These are phyloP conservation scores for Phyllostachys edulis DNA, from an alignment of 176 grass and related monocot species.

Conservation along the genomic window DNA sequence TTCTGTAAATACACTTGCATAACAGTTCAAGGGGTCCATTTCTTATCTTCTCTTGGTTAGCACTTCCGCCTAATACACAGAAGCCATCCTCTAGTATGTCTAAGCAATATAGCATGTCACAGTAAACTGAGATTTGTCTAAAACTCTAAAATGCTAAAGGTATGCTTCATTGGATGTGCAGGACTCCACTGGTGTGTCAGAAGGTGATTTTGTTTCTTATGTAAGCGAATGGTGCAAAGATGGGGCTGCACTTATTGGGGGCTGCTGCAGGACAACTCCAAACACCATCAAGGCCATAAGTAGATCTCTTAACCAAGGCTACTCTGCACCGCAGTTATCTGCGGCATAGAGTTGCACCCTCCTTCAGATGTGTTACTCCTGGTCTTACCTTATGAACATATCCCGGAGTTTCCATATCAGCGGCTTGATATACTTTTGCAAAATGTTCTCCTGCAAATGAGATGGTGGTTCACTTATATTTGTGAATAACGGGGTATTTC, in stretches of 20 bases:
- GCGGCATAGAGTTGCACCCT: slow-evolving; percentile 9
- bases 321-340: neutral
- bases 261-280: slow-evolving; percentile 98
- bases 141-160: neutral
- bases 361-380: neutral
- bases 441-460: slow-evolving; percentile 15
- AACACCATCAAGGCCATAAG: slow-evolving; percentile 79
- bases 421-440: neutral
- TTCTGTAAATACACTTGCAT: neutral
- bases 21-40: neutral
- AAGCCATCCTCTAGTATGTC: neutral
- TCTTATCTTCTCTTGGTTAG: neutral
- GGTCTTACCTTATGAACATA: neutral
- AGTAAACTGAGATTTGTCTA: neutral
- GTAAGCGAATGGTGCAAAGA: slow-evolving; percentile 74
- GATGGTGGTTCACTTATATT: neutral
- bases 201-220: slow-evolving; percentile 85
- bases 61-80: neutral
- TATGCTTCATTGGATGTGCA: slow-evolving; percentile 35
- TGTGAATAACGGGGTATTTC: slow-evolving; percentile 20
- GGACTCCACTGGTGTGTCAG: slow-evolving; percentile 75
- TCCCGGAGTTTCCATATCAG: neutral
- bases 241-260: slow-evolving; percentile 67
- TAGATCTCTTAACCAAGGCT: slow-evolving; percentile 54
- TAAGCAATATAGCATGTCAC: neutral